Conservation (phyloP, 176 grass and related monocot species). For the Lolium multiflorum region DNA sequence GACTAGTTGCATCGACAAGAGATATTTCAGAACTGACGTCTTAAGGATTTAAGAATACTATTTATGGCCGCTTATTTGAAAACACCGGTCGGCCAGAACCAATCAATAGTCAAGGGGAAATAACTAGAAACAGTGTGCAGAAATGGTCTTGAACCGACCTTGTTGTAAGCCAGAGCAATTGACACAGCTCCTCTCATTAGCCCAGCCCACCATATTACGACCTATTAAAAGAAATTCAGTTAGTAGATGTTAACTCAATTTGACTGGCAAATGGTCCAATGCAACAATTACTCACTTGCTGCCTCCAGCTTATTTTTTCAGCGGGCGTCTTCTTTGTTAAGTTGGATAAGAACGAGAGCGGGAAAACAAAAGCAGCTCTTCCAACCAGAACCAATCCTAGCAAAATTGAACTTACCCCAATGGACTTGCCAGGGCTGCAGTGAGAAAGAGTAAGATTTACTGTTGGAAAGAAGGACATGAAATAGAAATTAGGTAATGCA, state of each 20-base stretch:
- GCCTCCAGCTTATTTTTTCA: conserved; percentile 80
- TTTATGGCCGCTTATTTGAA: neutral
- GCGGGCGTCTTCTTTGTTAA: conserved; percentile 68
- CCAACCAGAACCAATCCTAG: conserved; percentile 85
- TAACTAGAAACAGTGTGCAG: neutral
- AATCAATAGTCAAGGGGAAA: neutral
- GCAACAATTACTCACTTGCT: conserved; percentile 63
- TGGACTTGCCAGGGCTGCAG: conserved; percentile 89
- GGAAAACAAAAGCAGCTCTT: conserved; percentile 98
- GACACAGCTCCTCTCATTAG: conserved; percentile 99
- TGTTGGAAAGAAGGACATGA: neutral
- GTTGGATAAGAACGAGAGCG: conserved; percentile 91
- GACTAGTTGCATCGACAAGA: neutral
- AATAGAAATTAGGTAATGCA: neutral
- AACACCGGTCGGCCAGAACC: too few relatives aligned
- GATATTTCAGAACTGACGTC: neutral
- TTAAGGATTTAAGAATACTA: neutral
- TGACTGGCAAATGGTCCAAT: conserved; percentile 8
- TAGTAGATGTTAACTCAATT: conserved; percentile 17
- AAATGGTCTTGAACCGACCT: conserved; percentile 61
- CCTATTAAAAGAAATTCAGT: conserved; percentile 52
- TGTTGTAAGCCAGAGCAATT: conserved; percentile 97
- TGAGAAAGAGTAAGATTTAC: conserved; percentile 25
- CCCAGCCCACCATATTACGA: conserved; percentile 98
- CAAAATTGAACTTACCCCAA: conserved; percentile 87